Evolutionary conservation across 345 rosid species (phyloP), one percentile per base, ranked within the genome.

Genomic region (Atalantia buxifolia): DNA sequence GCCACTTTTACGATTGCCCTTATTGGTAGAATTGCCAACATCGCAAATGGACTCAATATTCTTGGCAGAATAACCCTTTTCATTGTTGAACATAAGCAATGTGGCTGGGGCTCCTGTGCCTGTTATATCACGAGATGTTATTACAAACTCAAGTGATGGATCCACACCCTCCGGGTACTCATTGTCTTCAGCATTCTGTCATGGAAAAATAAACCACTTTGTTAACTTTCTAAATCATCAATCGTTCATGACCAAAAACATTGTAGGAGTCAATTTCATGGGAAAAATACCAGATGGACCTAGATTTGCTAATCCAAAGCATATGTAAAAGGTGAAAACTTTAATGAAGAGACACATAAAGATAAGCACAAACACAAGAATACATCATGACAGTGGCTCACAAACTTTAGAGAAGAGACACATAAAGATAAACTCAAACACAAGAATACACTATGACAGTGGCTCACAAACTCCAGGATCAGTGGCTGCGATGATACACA

Each of bases 111-210:
- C 94, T 50, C 92, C 95, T 0, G 91, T 91, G 25, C 69, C 82
- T 16, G 97, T 90, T n/a, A 93, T 88, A 60, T 93, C 97, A 5
- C 81, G 82, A 59, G 93, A 87, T 16, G 97, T 93, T 14, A 93
- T 74, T 2, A 93, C 87, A 82, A 89, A 91, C 81, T 93, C 92
- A 1, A 93, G 93, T 0, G 95, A 90, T 10, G 97, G 97, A 80
- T 89, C 88, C 30, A 89, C 90, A 10, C 82, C 91, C 71, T 82
- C 87, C 3, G 74, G 78, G 31, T 93, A 93, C 80, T 89, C 95
- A 21, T 93, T 93, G 63, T 93, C 97, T 63, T 93, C 95, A 0
- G 97, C 94, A 65, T 93, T 93, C 94, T 93, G 84, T 12, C 25
- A 6, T 2, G 28, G 31, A 66, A 48, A 13, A 13, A 13, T 48